Base-by-base conservation (phyloP, 2,329 filamentous ascomycete genomes). In the Talaromyces sp. region DNA sequence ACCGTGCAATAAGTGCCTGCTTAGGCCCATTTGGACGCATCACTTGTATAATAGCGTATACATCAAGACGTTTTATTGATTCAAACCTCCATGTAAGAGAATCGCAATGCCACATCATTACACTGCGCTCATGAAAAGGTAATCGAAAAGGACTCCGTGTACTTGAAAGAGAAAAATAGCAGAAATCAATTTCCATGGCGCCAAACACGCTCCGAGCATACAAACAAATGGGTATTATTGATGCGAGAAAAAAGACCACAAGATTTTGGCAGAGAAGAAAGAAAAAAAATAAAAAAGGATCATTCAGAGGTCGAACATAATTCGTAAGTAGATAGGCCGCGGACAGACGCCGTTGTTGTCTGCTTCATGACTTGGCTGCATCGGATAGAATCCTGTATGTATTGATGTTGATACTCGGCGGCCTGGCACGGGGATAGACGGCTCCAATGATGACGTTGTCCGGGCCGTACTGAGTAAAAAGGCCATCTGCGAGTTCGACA, bases 401-500 rank as follows among this genome's bases (percentile, higher is more conserved):
- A 42, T 70, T 73, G 12, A 74, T 71, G 52, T 76, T 75, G 66
- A 79, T 78, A 60, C 76, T 77, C 55, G 70, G 64, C 25, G 77
- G 77, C 50, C 75, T 70, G 23, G 68, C 71, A 39, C 75, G 75
- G 16, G 77, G 77, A 65, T 75, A 77, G 1, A 76, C 66, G 7
- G 71, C 72, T 44, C 72, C 72, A 7, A 74, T 69, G 28, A 73
- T 72, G 46, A 73, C 69, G 23, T 70, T 64, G 56, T 72, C 71
- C 9, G 69, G 67, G 1, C 70, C 70, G 56, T 74, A 73, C 46
- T 75, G 71, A 1, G 71, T 70, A 48, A 85, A 85, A 64, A 90
- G 87, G 1, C 82, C 85, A 60, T 90, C 87, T 12, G 83, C 80
- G 61, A 90, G 79, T 67, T 89, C 84, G 48, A 84, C 79, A 68